Conservation (phyloP, 2,329 filamentous ascomycete species). For the Pseudocercospora pini-densiflorae region DNA sequence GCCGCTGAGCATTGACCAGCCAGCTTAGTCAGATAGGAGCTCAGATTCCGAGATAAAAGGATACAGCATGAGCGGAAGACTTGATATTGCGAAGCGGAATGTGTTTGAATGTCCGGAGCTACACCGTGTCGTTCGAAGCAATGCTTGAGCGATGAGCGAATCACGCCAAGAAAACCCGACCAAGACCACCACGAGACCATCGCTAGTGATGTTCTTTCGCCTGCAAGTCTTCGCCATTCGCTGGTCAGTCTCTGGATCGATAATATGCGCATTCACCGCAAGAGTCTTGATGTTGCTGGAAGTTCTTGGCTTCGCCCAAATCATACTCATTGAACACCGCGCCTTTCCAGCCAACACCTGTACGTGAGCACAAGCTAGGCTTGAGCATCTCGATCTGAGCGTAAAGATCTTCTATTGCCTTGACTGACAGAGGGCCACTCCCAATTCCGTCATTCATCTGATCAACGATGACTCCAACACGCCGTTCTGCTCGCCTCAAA, state of each 20-base stretch:
- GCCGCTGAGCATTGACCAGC: not conserved
- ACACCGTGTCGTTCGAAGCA: not conserved
- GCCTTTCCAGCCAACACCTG: constrained; percentile 15
- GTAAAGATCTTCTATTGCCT: not conserved
- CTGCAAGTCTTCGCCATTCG: not conserved
- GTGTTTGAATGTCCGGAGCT: not conserved
- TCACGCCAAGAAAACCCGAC: too few relatives aligned
- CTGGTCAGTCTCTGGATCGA: not conserved
- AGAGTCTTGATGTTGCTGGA: not conserved
- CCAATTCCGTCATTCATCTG: not conserved
- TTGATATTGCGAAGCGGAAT: not conserved
- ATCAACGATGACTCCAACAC: not conserved
- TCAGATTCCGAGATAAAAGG: not conserved
- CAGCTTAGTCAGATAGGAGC: not conserved
- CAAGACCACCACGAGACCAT: not conserved
- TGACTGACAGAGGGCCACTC: not conserved
- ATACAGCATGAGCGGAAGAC: not conserved
- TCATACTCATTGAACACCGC: constrained; percentile 8
- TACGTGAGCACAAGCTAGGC: constrained; percentile 11
- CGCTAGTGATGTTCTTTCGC: not conserved
- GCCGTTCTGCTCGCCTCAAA: constrained; percentile 11
- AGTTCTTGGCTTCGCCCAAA: not conserved
- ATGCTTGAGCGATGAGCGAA: not conserved
- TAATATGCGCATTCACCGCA: constrained; percentile 15
- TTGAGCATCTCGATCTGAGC: constrained; percentile 10